Evolutionary conservation across 2,329 filamentous ascomycete genomes (phyloP).

Genomic region (Penicillium sp.): DNA sequence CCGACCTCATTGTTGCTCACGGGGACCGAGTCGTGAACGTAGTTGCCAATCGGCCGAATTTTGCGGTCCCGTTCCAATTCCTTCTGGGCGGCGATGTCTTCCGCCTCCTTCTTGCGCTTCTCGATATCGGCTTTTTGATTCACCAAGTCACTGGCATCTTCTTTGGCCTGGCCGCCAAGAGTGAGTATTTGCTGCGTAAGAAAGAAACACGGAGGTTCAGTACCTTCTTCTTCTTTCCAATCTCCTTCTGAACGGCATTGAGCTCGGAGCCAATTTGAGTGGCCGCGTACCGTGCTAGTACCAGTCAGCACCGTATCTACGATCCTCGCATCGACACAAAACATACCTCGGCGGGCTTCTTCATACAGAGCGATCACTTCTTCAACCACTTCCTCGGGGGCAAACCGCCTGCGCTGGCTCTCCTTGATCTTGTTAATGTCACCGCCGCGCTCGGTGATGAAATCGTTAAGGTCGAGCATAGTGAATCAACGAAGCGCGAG

Average conservation of each 20-base stretch:
- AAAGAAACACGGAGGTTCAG: neutral
- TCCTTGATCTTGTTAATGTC: slow-evolving; percentile 89
- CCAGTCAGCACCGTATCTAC: neutral
- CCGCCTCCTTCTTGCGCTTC: slow-evolving; percentile 76
- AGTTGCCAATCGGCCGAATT: slow-evolving; percentile 81
- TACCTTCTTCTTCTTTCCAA: slow-evolving; percentile 87
- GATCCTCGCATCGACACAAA: neutral
- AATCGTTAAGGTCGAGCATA: slow-evolving; percentile 77
- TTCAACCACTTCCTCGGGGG: slow-evolving; percentile 80
- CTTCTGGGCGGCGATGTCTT: slow-evolving; percentile 73
- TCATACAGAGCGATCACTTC: slow-evolving; percentile 85
- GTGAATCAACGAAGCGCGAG: slow-evolving; percentile 18
- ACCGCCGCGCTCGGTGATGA: slow-evolving; percentile 82
- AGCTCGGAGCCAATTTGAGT: slow-evolving; percentile 80
- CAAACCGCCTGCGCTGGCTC: slow-evolving; percentile 79
- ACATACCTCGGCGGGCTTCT: slow-evolving; percentile 72
- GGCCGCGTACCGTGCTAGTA: slow-evolving; percentile 67
- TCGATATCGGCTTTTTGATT: slow-evolving; percentile 74
- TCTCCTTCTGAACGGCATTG: slow-evolving; percentile 86
- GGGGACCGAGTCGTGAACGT: slow-evolving; percentile 85
- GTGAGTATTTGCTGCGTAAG: neutral
- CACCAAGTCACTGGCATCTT: slow-evolving; percentile 77
- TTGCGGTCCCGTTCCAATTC: slow-evolving; percentile 71
- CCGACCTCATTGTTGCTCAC: slow-evolving; percentile 74
- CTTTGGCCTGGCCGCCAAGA: slow-evolving; percentile 63